Evolutionary conservation across 78 protist species (phyloP).

Genomic region (Acrasis kona): DNA sequence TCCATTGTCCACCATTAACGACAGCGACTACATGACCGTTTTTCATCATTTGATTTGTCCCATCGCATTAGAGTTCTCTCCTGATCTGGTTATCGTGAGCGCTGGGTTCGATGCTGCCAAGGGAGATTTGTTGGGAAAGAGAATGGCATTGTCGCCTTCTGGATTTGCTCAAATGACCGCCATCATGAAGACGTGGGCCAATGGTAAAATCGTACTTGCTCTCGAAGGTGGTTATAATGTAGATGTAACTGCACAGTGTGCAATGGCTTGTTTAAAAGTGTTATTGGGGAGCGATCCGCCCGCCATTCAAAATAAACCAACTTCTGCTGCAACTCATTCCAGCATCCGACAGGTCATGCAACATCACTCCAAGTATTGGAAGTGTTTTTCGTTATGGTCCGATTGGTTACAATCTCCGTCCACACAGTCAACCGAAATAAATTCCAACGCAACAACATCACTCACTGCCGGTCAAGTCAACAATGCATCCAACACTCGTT

Average conservation of each 20-base stretch:
- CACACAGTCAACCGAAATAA: too few relatives aligned
- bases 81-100: constrained; percentile 44
- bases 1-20: constrained; percentile 25
- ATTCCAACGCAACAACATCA: too few relatives aligned
- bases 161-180: constrained; percentile 11
- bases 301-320: not conserved
- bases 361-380: too few relatives aligned
- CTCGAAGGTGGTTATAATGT: constrained; percentile 48
- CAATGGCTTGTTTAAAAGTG: not conserved
- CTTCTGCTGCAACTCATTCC: too few relatives aligned
- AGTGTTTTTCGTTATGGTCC: too few relatives aligned
- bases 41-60: constrained; percentile 28
- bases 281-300: not conserved
- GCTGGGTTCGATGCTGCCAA: constrained; percentile 59
- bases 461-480: too few relatives aligned
- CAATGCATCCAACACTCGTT: too few relatives aligned
- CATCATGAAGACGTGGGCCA: not conserved
- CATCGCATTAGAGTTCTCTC: constrained; percentile 18
- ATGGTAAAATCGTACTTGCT: constrained; percentile 18
- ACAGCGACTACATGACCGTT: constrained; percentile 42
- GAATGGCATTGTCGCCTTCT: constrained; percentile 26
- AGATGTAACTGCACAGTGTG: not conserved
- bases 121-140: constrained; percentile 48
- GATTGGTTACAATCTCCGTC: too few relatives aligned
- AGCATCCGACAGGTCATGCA: too few relatives aligned